Percentiles rank a stretch among this genome's conserved stretches.
Conservation (phyloP, 495 filamentous ascomycete species). For the Xylona heveae region DNA sequence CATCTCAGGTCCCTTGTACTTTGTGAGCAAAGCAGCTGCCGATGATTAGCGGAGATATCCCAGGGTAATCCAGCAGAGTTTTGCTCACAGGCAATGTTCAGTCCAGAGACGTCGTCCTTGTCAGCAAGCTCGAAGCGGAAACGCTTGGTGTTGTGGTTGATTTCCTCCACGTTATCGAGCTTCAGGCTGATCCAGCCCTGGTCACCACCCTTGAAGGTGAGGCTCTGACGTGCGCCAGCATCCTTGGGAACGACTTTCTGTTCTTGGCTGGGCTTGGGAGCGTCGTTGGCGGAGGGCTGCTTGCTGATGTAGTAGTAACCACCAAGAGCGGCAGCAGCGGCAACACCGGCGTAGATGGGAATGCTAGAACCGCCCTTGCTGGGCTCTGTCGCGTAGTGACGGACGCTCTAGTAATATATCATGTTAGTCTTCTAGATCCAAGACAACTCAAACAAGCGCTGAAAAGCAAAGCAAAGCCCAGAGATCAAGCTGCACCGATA, state of each 20-base stretch:
- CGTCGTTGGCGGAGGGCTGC: slow-evolving; percentile 18
- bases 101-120: slow-evolving; percentile 59
- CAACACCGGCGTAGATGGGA: slow-evolving; percentile 18
- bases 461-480: not conserved
- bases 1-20: slow-evolving; percentile 54
- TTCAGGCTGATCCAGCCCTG: slow-evolving; percentile 67
- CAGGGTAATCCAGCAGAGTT: not conserved
- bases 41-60: slow-evolving; percentile 1
- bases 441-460: not conserved
- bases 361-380: slow-evolving; percentile 19
- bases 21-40: slow-evolving; percentile 59
- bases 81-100: slow-evolving; percentile 51
- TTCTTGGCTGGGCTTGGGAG: slow-evolving; percentile 18
- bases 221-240: slow-evolving; percentile 17
- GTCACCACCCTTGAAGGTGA: slow-evolving; percentile 62
- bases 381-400: slow-evolving; percentile 31
- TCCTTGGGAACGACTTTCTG: slow-evolving; percentile 17
- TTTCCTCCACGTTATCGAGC: slow-evolving; percentile 49
- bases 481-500: no score
- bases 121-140: slow-evolving; percentile 49
- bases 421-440: not conserved
- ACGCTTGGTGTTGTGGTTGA: slow-evolving; percentile 82
- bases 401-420: slow-evolving; percentile 14
- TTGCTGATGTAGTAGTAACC: slow-evolving; percentile 22
- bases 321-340: slow-evolving; percentile 20